These are phyloP conservation scores for Moesziomyces parantarcticus DNA, from an alignment of 1,284 basidiomycete species.

Conservation along the genomic window DNA sequence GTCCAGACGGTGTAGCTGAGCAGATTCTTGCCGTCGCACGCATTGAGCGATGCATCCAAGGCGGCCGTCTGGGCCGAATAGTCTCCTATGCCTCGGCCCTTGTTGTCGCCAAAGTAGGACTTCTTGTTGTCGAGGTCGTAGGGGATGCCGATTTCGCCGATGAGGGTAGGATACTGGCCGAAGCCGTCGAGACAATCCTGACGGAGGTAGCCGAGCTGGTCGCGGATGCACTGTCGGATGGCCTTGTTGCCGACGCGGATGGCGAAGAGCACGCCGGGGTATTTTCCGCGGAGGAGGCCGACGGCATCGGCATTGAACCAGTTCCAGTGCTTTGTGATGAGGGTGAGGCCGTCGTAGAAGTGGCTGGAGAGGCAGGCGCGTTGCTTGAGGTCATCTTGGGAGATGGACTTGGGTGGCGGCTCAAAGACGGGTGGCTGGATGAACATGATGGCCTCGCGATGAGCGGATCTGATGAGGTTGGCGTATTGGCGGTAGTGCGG, in stretches of 20 bases:
- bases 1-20: conserved; percentile 92
- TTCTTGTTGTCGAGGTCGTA: conserved; percentile 88
- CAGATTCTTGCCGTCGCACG: conserved; percentile 82
- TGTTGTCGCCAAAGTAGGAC: conserved; percentile 73
- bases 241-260: conserved; percentile 79
- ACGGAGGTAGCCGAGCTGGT: conserved; percentile 84
- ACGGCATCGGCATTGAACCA: conserved; percentile 85
- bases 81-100: conserved; percentile 70
- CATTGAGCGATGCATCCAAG: conserved; percentile 90
- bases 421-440: conserved; percentile 93
- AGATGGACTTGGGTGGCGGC: conserved; percentile 74
- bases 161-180: conserved; percentile 85
- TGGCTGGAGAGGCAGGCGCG: conserved; percentile 85
- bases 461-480: conserved; percentile 76
- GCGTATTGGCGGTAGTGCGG: conserved; percentile 80
- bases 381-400: conserved; percentile 73
- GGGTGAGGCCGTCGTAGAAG: conserved; percentile 90
- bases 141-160: conserved; percentile 95
- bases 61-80: conserved; percentile 84
- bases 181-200: conserved; percentile 74
- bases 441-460: conserved; percentile 88
- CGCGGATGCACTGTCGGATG: conserved; percentile 83
- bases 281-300: conserved; percentile 84
- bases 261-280: conserved; percentile 72
- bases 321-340: conserved; percentile 73